Evolutionary conservation across 345 rosid genomes (phyloP).

Genomic region (Isatis tinctoria): DNA sequence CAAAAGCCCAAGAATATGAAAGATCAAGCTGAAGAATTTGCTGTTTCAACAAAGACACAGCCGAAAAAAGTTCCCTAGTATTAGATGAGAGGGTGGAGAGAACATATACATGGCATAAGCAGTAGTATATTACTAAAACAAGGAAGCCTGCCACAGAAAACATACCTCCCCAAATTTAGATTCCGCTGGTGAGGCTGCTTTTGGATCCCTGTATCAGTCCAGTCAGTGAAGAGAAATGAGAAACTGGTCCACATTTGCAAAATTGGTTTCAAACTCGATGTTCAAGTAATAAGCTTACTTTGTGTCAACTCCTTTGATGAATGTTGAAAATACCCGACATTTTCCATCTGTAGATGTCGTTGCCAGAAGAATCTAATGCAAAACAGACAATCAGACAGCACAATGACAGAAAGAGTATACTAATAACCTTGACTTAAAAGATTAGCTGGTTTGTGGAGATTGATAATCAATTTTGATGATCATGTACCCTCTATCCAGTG

Average conservation of each 20-base stretch:
- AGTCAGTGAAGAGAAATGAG: slow-evolving; percentile 25
- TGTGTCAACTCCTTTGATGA: slow-evolving; percentile 95
- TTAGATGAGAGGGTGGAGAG: not conserved
- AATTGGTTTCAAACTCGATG: not conserved
- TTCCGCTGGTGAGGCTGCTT: slow-evolving; percentile 61
- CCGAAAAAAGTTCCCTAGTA: slow-evolving; percentile 11
- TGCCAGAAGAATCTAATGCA: slow-evolving; percentile 75
- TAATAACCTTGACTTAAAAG: not conserved
- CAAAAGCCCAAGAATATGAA: slow-evolving; percentile 98
- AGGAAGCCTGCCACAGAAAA: slow-evolving; percentile 16
- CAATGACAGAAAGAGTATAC: not conserved
- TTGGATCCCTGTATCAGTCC: slow-evolving; percentile 57
- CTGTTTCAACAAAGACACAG: slow-evolving; percentile 42
- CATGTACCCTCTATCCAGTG: not conserved
- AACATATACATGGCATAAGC: not conserved
- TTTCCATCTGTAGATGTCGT: slow-evolving; percentile 98
- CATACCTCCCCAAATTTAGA: slow-evolving; percentile 94
- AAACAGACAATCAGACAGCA: slow-evolving; percentile 14
- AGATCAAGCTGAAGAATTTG: slow-evolving; percentile 99
- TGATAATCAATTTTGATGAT: not conserved
- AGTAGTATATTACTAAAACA: not conserved
- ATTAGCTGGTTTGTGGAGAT: not conserved
- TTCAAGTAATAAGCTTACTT: slow-evolving; percentile 42
- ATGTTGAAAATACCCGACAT: slow-evolving; percentile 92
- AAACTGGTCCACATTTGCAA: not conserved